phyloP scores from a whole-genome alignment of 2,329 filamentous ascomycete genomes.

The Phialophora macrospora region DNA sequence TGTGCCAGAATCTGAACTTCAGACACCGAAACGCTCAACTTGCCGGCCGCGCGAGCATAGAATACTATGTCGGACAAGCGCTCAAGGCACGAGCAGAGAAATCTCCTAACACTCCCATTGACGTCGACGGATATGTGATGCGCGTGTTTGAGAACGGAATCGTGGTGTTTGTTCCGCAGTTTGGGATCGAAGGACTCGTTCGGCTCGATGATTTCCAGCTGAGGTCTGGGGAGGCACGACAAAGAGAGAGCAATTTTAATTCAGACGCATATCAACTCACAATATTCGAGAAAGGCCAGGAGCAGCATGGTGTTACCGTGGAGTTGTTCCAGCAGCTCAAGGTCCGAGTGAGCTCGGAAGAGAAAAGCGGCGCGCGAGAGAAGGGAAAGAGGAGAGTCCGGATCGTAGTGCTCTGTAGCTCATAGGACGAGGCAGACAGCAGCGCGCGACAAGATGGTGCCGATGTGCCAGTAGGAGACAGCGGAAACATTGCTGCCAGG shows the following conservation, averaged over 20 bases:
- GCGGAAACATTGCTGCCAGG: not conserved
- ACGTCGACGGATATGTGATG: conserved; percentile 96
- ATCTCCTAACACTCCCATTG: conserved; percentile 53
- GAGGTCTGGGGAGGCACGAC: conserved; percentile 51
- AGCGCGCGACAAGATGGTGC: not conserved
- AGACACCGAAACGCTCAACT: conserved; percentile 96
- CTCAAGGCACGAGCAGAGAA: conserved; percentile 72
- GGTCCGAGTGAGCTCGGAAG: conserved; percentile 87
- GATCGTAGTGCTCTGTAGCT: conserved; percentile 46
- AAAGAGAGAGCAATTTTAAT: conserved; percentile 80
- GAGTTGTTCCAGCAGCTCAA: conserved; percentile 91
- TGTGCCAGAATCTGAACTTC: conserved; percentile 98
- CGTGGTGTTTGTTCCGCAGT: conserved; percentile 92
- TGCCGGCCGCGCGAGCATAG: conserved; percentile 89
- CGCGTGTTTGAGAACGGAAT: conserved; percentile 97
- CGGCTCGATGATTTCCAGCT: conserved; percentile 80
- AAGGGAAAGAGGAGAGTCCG: conserved; percentile 84
- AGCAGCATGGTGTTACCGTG: conserved; percentile 62
- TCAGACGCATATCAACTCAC: conserved; percentile 80
- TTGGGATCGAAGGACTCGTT: conserved; percentile 93
- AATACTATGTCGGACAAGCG: conserved; percentile 97
- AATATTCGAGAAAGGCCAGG: conserved; percentile 61
- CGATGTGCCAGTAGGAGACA: not conserved
- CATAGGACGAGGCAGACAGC: not conserved
- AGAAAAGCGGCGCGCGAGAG: conserved; percentile 72